phyloP scores from a whole-genome alignment of 139 green algal species.

The Chlamydomonas incerta region DNA sequence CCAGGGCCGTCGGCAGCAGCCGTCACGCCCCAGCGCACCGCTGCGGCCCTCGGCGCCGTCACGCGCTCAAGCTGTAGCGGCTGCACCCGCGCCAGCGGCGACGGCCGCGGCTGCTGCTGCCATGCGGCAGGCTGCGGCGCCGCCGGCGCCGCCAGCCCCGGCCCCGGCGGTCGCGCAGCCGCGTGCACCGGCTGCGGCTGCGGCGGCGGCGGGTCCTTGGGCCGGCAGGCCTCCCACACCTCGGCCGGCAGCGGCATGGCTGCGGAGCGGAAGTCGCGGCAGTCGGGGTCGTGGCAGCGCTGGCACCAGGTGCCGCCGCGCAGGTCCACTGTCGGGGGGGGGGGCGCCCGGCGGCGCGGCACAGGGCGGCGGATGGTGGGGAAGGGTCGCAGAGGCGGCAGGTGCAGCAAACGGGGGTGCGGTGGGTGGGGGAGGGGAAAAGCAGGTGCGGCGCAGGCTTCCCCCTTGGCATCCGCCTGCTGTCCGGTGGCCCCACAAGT shows the following conservation, averaged over 20 bases:
- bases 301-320: constrained; percentile 61
- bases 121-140: background rate
- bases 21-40: no score
- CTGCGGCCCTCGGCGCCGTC: no score
- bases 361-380: background rate
- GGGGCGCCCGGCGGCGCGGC: background rate
- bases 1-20: no score
- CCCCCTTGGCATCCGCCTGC: no score
- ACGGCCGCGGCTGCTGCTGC: background rate
- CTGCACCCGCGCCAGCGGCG: no score
- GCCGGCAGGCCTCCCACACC: background rate
- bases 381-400: no score
- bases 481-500: no score
- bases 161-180: background rate
- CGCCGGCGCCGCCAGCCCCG: background rate
- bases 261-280: constrained; percentile 33
- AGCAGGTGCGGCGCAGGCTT: no score
- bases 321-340: constrained; percentile 45
- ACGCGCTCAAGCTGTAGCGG: no score
- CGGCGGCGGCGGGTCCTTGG: background rate
- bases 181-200: background rate
- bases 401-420: no score
- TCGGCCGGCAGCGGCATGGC: constrained; percentile 12
- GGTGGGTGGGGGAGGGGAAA: no score
- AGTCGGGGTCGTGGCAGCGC: constrained; percentile 57